Percentiles rank a stretch among this genome's conserved stretches.
Conservation (phyloP, 371 early-diverging fungal genomes). For the Fennellomyces sp. region DNA sequence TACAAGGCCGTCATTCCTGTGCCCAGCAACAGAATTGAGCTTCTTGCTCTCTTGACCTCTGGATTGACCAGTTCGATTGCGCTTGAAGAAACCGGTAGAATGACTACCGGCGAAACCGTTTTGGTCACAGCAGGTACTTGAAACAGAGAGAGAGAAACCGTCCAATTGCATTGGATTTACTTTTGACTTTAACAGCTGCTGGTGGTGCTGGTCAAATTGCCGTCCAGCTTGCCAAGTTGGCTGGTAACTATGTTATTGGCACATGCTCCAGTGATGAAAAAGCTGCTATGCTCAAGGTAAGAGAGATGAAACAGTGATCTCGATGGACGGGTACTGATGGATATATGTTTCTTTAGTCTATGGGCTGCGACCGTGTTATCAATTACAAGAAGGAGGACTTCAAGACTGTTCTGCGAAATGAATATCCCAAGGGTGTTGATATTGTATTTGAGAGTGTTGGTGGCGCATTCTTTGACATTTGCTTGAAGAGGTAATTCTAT, state of each 20-base stretch:
- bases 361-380: constrained; percentile 51
- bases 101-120: constrained; percentile 42
- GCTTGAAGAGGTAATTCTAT: constrained; percentile 36
- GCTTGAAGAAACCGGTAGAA: constrained; percentile 30
- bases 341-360: constrained; percentile 2
- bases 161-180: neutral
- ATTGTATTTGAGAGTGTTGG: constrained; percentile 68
- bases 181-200: constrained; percentile 38
- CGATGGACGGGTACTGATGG: neutral
- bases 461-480: constrained; percentile 55
- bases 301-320: neutral
- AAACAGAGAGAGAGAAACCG: too few species aligned
- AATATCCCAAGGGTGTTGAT: constrained; percentile 61
- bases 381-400: constrained; percentile 56
- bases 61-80: constrained; percentile 62
- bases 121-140: constrained; percentile 48
- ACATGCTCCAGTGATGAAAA: constrained; percentile 52
- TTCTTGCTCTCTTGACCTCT: constrained; percentile 49
- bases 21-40: constrained; percentile 28
- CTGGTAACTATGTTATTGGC: constrained; percentile 56
- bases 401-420: constrained; percentile 51
- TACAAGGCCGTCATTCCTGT: constrained; percentile 38
- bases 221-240: constrained; percentile 51
- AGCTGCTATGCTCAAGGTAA: constrained; percentile 44
- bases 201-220: constrained; percentile 58